A percentile compares a stretch with the other conserved stretches of the same genome.
These are phyloP conservation scores for Solanum commersonii DNA, from an alignment of 257 asterid species.

Conservation along the genomic window DNA sequence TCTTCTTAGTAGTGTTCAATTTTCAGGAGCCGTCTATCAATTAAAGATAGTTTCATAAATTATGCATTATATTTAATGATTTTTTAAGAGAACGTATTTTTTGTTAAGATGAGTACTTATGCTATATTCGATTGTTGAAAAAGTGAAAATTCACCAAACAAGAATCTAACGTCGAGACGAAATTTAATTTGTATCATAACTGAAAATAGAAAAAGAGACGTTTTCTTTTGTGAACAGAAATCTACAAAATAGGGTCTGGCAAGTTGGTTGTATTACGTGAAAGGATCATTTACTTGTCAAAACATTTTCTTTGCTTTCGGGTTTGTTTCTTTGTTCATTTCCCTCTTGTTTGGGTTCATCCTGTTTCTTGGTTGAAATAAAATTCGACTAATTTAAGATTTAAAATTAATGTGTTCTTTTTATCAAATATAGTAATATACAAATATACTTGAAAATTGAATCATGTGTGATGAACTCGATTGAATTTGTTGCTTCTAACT, in stretches of 20 bases:
- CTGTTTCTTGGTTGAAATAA: neutral
- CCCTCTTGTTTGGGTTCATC: neutral
- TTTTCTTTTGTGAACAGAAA: neutral
- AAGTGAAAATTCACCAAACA: neutral
- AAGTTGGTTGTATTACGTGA: neutral
- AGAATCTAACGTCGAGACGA: neutral
- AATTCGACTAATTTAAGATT: neutral
- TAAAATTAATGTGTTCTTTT: neutral
- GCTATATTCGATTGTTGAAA: neutral
- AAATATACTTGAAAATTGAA: too few species aligned
- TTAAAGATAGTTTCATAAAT: too few species aligned
- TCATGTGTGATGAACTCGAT: neutral
- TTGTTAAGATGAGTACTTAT: too few species aligned
- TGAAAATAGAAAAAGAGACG: neutral
- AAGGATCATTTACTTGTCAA: neutral
- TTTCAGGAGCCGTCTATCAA: too few species aligned
- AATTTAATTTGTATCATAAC: neutral
- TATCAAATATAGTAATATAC: too few species aligned
- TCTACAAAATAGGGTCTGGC: neutral
- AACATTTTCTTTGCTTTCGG: neutral
- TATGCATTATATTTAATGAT: too few species aligned
- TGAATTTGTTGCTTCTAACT: neutral
- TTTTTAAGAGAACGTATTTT: too few species aligned
- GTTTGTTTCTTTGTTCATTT: neutral
- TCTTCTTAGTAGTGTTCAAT: neutral